Base-by-base conservation (phyloP, 768 basidiomycete species). In the Favolaschia claudopus region DNA sequence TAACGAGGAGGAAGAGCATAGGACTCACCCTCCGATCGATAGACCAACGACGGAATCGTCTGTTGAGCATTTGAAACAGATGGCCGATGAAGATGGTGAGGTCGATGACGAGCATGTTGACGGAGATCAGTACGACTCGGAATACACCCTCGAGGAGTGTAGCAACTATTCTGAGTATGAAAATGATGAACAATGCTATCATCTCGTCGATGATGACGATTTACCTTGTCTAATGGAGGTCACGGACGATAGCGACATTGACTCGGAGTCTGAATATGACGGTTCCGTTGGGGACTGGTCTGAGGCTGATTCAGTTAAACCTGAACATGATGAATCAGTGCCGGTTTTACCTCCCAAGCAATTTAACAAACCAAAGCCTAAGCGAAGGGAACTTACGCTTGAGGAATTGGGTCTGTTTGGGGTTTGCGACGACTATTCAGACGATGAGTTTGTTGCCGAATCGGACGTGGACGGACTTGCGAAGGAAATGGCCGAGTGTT, bases 361-460 rank as follows among this genome's bases (percentile, higher is more conserved):
- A 5, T 51, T 79, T 39, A 72, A 78, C 78, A 81, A 44, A 38
- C n/a, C n/a, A n/a, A n/a, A n/a, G n/a, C n/a, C n/a, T n/a, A n/a
- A n/a, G n/a, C n/a, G n/a, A n/a, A n/a, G n/a, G n/a, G 33, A 34
- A 39, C 2, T n/a, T 17, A 37, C 25, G 17, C 15, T 5, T 27
- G 20, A 20, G 8, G 19, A n/a, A n/a, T n/a, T 22, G 19, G 24
- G 36, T 5, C 14, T 49, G 17, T 49, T 38, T 22, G 7, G 8
- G 0, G 2, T 19, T 1, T 49, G 48, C 20, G 48, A 49, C 27
- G 38, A 51, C 1, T 39, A 20, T 19, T 10, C 38, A 0, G 31
- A 4, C 1, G 39, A 42, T 1, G 53, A 54, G n/a, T 44, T 36
- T 7, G 9, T 54, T 4, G 22, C 13, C 1, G 43, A 54, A 2